A percentile compares a stretch with the other conserved stretches of the same genome.
Conservation (phyloP, 805 yeast species). For the Saccharomycopsis fermentans region DNA sequence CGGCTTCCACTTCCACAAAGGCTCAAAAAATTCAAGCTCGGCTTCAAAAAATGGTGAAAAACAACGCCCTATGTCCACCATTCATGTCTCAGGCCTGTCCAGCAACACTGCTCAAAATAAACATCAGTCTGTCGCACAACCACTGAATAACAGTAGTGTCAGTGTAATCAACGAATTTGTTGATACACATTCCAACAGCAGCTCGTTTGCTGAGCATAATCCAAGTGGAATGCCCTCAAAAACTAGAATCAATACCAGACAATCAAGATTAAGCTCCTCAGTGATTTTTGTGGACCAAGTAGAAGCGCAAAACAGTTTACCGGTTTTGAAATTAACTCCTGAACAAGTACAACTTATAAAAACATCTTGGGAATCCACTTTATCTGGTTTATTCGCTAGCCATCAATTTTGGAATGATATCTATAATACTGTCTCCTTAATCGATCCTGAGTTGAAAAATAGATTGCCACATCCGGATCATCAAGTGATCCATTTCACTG, state of each 20-base stretch:
- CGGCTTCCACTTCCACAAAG: neutral
- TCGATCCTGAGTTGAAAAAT: slow-evolving; percentile 13
- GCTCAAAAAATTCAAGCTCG: neutral
- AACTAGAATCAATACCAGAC: neutral
- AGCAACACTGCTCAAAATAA: neutral
- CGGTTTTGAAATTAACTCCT: slow-evolving; percentile 10
- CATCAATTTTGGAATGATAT: slow-evolving; percentile 18
- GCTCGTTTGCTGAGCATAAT: neutral
- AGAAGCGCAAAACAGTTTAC: neutral
- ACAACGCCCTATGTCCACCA: neutral
- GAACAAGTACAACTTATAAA: slow-evolving; percentile 13
- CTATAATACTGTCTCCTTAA: slow-evolving; percentile 9
- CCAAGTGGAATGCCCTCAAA: neutral
- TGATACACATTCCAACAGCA: neutral
- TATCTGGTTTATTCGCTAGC: slow-evolving; percentile 15
- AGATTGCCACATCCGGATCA: slow-evolving; percentile 17
- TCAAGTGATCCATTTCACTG: slow-evolving; percentile 18
- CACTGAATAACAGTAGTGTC: neutral
- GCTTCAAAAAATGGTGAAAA: neutral
- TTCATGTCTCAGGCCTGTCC: neutral
- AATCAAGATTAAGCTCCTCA: neutral
- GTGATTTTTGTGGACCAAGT: neutral
- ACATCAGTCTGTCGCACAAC: neutral
- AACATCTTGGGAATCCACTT: slow-evolving; percentile 17
- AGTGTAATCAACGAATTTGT: neutral